Conservation (phyloP, 1,284 basidiomycete species). For the Xerocomus nothofagi region DNA sequence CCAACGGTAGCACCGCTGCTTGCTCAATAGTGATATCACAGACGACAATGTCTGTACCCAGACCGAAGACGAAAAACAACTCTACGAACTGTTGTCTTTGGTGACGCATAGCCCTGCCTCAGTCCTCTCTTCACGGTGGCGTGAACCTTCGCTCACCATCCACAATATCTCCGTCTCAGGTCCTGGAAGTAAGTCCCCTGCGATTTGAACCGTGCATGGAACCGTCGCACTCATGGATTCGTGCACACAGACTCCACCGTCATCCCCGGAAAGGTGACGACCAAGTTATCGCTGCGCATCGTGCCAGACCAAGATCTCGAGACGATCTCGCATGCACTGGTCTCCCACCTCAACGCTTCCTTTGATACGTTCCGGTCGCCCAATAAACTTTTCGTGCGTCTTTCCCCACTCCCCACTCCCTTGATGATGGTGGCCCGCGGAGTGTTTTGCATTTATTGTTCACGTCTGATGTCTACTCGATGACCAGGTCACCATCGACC, state of each 20-base stretch:
- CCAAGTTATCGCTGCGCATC: conserved; percentile 85
- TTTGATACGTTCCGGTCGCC: conserved; percentile 68
- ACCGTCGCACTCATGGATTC: background rate
- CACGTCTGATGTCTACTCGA: background rate
- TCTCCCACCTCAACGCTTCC: conserved; percentile 55
- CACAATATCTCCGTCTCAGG: conserved; percentile 73
- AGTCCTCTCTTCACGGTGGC: conserved; percentile 74
- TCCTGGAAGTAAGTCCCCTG: conserved; percentile 59
- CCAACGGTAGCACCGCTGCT: background rate
- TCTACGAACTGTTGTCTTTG: conserved; percentile 68
- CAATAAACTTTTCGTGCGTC: conserved; percentile 67
- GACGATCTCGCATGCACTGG: conserved; percentile 63
- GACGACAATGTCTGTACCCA: conserved; percentile 74
- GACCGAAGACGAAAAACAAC: conserved; percentile 63
- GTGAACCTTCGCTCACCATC: conserved; percentile 73
- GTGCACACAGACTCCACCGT: conserved; percentile 69
- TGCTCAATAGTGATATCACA: conserved; percentile 32
- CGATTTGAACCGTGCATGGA: background rate
- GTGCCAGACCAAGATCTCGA: conserved; percentile 92
- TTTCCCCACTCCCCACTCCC: too few species aligned
- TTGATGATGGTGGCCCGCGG: background rate
- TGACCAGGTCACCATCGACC: conserved; percentile 71
- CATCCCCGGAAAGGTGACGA: conserved; percentile 79
- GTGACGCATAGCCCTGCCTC: conserved; percentile 67
- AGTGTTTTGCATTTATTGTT: background rate